These are phyloP conservation scores for Aegilops speltoides DNA, from an alignment of 176 grass and related monocot genomes.

Conservation along the genomic window DNA sequence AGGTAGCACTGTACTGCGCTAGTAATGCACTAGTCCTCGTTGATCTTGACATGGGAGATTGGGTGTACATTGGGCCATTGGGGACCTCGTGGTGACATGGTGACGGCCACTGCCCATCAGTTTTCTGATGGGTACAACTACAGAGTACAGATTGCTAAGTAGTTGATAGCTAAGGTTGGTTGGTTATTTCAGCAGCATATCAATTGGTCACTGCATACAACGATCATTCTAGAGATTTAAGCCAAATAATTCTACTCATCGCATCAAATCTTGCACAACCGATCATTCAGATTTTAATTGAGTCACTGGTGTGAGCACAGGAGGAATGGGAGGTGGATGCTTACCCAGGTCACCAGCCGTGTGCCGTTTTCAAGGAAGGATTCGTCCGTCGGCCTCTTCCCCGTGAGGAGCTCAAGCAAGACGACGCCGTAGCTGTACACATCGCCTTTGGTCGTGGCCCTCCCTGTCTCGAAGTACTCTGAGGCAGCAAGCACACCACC, in stretches of 20 bases:
- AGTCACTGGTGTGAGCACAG: background rate
- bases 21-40: background rate
- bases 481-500: background rate
- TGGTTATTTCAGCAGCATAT: background rate
- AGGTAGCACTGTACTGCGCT: background rate
- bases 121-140: background rate
- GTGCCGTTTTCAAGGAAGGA: conserved; percentile 78
- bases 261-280: background rate
- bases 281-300: background rate
- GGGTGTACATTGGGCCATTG: background rate
- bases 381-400: conserved; percentile 82
- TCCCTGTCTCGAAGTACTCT: conserved; percentile 89
- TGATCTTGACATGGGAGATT: background rate
- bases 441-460: conserved; percentile 79
- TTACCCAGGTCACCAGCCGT: conserved; percentile 76
- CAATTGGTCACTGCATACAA: background rate
- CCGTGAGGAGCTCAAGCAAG: conserved; percentile 76
- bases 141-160: background rate
- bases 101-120: conserved; percentile 1
- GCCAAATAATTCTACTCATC: background rate
- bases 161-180: conserved; percentile 2
- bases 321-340: background rate
- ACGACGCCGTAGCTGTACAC: conserved; percentile 90
- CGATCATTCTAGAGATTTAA: background rate
- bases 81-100: background rate